Evolutionary conservation across 495 filamentous ascomycete species (phyloP).

Genomic region (Thozetella sp.): DNA sequence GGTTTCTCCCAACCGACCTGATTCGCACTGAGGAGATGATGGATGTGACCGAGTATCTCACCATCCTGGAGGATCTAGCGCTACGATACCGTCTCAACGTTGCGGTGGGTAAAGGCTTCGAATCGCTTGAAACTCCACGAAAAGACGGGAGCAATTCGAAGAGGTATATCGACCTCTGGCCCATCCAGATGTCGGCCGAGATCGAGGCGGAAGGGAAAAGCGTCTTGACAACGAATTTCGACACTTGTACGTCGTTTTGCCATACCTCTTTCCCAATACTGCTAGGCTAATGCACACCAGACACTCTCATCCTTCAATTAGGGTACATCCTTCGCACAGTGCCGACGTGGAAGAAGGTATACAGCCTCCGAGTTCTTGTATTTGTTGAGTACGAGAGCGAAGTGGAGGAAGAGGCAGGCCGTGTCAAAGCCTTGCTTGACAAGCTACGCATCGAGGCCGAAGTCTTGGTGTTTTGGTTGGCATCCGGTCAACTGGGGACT

Average conservation of each 20-base stretch:
- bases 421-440: slow-evolving; percentile 75
- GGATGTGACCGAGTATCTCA: slow-evolving; percentile 71
- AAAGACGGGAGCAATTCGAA: slow-evolving; percentile 59
- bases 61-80: slow-evolving; percentile 80
- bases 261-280: no score
- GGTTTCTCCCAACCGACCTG: slow-evolving; percentile 59
- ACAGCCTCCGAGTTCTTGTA: slow-evolving; percentile 73
- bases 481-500: slow-evolving; percentile 67
- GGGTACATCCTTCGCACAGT: slow-evolving; percentile 85
- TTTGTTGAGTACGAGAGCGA: slow-evolving; percentile 91
- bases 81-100: slow-evolving; percentile 83
- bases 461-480: slow-evolving; percentile 80
- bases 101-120: slow-evolving; percentile 82
- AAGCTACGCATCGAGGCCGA: slow-evolving; percentile 82
- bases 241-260: slow-evolving; percentile 60
- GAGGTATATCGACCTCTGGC: slow-evolving; percentile 87
- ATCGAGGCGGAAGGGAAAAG: slow-evolving; percentile 66
- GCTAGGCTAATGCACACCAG: slow-evolving; percentile 26
- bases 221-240: slow-evolving; percentile 86
- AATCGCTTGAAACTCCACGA: slow-evolving; percentile 70
- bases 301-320: slow-evolving; percentile 84
- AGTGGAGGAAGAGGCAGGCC: slow-evolving; percentile 73
- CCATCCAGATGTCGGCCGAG: slow-evolving; percentile 82
- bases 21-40: slow-evolving; percentile 65
- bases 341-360: slow-evolving; percentile 78